Evolutionary conservation across 2,329 filamentous ascomycete species (phyloP), one percentile per base, ranked within the genome.

Genomic region (Fusarium praegraminearum): DNA sequence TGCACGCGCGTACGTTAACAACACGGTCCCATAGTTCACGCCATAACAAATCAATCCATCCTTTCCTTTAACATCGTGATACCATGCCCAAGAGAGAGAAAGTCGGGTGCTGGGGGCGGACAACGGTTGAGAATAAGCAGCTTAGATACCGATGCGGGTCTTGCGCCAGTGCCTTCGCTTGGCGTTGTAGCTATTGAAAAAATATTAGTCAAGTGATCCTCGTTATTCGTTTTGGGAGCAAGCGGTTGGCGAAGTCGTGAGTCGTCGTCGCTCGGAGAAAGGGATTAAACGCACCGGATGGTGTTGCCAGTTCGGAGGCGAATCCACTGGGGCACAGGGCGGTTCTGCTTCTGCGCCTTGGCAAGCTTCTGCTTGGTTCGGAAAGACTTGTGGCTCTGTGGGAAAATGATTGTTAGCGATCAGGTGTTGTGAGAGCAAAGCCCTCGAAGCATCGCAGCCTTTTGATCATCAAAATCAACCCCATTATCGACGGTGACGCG

Each of bases 341-440:
- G 92, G 92, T 99, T 99, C 90, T 98, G 95, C 91, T 97, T 98
- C 90, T 98, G 95, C 83, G 96, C 96, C 90, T 95, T 98, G 83
- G 96, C 96, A 88, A 99, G 94, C 96, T 99, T 99, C 87, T 97
- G 92, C 94, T 99, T 99, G 87, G 94, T 98, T 85, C 94, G 93
- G 94, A 99, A 99, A 83, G 94, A 93, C 92, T 99, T 99, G 89
- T 99, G 94, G 91, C 92, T 95, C 95, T 98, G 84, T 57, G 30
- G 32, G 43, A 68, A 68, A 56, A 51, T 43, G 57, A 53, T 57
- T 24, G 66, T 79, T 72, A 79, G 77, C 69, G 44, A 69, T 67
- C 65, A 28, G 47, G 26, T 51, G 46, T 58, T 46, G n/a, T 44
- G 40, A 33, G 43, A 70, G 50, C 52, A 55, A 53, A 58, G n/a